A percentile compares a stretch with the other conserved stretches of the same genome.
Conservation (phyloP, 2,329 filamentous ascomycete species). For the Ascochyta koolunga region DNA sequence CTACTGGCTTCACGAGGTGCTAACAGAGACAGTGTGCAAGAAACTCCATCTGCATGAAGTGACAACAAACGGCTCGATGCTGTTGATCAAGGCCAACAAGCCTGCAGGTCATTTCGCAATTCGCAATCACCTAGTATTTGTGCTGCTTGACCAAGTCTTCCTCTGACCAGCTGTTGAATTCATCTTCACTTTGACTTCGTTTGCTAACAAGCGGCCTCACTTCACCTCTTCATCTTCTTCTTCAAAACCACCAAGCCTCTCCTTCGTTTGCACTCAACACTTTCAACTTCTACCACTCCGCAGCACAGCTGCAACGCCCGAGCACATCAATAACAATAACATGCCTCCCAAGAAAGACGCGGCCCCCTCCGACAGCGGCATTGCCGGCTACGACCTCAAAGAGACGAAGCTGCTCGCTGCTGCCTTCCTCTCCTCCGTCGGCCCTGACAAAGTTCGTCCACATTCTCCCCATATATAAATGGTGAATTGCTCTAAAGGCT, state of each 20-base stretch:
- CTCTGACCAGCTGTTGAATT: background rate
- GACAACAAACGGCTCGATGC: background rate
- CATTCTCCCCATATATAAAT: background rate
- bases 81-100: background rate
- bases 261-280: background rate
- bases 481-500: background rate
- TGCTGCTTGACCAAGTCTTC: background rate
- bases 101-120: background rate
- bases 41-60: background rate
- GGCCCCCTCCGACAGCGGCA: background rate
- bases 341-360: slow-evolving; percentile 35
- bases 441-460: slow-evolving; percentile 35
- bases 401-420: slow-evolving; percentile 41
- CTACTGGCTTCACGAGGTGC: background rate
- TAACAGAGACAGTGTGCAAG: background rate
- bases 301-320: background rate
- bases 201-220: background rate
- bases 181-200: slow-evolving; percentile 11
- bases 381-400: slow-evolving; percentile 28
- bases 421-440: slow-evolving; percentile 35
- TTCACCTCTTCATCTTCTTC: background rate
- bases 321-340: background rate
- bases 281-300: background rate
- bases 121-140: slow-evolving; percentile 6
- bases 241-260: background rate